phyloP scores from a whole-genome alignment of 768 basidiomycete genomes.

The Leccinum uliginosum region DNA sequence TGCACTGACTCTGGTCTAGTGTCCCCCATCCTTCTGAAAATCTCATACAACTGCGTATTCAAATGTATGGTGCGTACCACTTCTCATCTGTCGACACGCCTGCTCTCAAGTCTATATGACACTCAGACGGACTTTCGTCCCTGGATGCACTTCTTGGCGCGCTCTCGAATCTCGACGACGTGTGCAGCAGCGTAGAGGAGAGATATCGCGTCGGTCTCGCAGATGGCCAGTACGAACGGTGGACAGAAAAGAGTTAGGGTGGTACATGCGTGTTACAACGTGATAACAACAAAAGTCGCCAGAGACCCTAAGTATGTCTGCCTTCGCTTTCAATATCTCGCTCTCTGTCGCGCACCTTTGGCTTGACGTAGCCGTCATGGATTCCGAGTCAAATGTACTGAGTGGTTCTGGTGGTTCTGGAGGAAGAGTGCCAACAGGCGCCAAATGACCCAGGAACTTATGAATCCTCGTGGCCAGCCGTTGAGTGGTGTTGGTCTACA shows the following conservation, averaged over 20 bases:
- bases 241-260: slow-evolving; percentile 61
- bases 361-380: too few relatives aligned
- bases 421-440: too few relatives aligned
- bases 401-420: too few relatives aligned
- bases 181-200: slow-evolving; percentile 69
- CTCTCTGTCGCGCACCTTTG: too few relatives aligned
- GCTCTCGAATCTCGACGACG: slow-evolving; percentile 69
- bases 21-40: slow-evolving; percentile 94
- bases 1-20: slow-evolving; percentile 13
- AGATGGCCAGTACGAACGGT: slow-evolving; percentile 53
- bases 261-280: neutral
- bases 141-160: slow-evolving; percentile 74
- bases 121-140: slow-evolving; percentile 79
- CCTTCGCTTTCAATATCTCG: too few relatives aligned
- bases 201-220: slow-evolving; percentile 59
- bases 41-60: slow-evolving; percentile 93
- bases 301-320: too few relatives aligned
- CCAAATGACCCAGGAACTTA: too few relatives aligned
- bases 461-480: too few relatives aligned
- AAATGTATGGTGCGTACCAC: slow-evolving; percentile 88
- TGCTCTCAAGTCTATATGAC: neutral
- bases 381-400: too few relatives aligned
- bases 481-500: slow-evolving; percentile 20
- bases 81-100: neutral
- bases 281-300: too few relatives aligned